Percentiles rank a stretch among this genome's conserved stretches.
Conservation (phyloP, 2,329 filamentous ascomycete genomes). For the Byssoonygena ceratinophila region DNA sequence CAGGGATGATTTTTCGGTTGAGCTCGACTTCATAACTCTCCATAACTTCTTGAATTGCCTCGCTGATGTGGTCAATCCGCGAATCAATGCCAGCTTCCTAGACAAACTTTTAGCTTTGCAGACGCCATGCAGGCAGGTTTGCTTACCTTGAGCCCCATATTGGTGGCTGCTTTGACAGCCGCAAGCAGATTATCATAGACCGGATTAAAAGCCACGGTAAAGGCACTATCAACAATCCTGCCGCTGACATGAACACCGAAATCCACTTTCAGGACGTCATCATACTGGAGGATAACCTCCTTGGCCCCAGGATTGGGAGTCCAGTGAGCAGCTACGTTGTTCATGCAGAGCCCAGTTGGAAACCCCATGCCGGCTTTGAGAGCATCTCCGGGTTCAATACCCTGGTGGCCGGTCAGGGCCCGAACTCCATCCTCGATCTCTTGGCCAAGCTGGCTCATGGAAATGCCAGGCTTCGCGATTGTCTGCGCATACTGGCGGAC, state of each 20-base stretch:
- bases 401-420: slow-evolving; percentile 63
- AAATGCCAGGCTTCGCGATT: slow-evolving; percentile 68
- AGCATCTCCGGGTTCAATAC: slow-evolving; percentile 66
- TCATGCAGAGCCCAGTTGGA: slow-evolving; percentile 71
- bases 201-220: slow-evolving; percentile 58
- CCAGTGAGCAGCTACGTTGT: slow-evolving; percentile 78
- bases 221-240: slow-evolving; percentile 60
- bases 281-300: slow-evolving; percentile 56
- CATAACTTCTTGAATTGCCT: slow-evolving; percentile 79
- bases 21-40: slow-evolving; percentile 85
- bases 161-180: slow-evolving; percentile 58
- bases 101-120: slow-evolving; percentile 14
- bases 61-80: slow-evolving; percentile 74
- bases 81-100: slow-evolving; percentile 85
- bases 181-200: slow-evolving; percentile 57
- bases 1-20: slow-evolving; percentile 62
- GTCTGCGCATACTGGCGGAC: slow-evolving; percentile 75
- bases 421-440: slow-evolving; percentile 78
- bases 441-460: slow-evolving; percentile 69
- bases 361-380: slow-evolving; percentile 75
- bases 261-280: slow-evolving; percentile 64
- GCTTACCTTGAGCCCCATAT: slow-evolving; percentile 62
- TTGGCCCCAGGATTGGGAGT: slow-evolving; percentile 81
- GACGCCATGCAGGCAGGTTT: too few species aligned
- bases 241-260: slow-evolving; percentile 63